Conservation (phyloP, 768 basidiomycete genomes). For the Mycena vulgaris region DNA sequence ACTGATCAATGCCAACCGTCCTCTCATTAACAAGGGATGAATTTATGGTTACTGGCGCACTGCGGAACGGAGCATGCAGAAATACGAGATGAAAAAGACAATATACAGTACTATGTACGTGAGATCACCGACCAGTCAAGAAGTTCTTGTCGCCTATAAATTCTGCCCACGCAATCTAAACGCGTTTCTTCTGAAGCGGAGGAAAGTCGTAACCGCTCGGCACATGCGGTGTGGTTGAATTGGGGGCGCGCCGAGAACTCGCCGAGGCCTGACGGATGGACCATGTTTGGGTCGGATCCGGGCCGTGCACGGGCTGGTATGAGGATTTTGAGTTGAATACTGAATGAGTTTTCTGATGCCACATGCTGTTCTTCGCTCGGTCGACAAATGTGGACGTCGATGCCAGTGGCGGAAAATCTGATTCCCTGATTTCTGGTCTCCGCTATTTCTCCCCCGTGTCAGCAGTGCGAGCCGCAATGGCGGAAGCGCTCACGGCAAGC, state of each 20-base stretch:
- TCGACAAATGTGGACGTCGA: slow-evolving; percentile 3
- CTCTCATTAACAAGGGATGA: too few relatives aligned
- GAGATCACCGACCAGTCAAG: too few relatives aligned
- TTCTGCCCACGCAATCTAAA: too few relatives aligned
- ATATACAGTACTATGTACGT: too few relatives aligned
- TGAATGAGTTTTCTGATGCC: slow-evolving; percentile 7
- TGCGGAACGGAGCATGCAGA: too few relatives aligned
- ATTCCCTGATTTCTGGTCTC: slow-evolving; percentile 2
- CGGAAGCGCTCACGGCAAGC: background rate
- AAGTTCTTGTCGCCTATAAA: too few relatives aligned
- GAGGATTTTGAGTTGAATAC: slow-evolving; percentile 1
- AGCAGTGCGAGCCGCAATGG: slow-evolving; percentile 5
- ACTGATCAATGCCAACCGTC: too few relatives aligned
- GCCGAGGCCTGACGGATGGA: background rate
- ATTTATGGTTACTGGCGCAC: too few relatives aligned
- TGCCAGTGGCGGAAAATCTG: slow-evolving; percentile 20
- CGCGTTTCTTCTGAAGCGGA: background rate
- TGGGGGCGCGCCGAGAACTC: background rate
- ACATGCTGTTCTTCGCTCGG: background rate
- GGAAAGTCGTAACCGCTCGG: background rate
- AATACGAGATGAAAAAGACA: too few relatives aligned
- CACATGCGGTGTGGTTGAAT: slow-evolving; percentile 1
- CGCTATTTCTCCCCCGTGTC: background rate
- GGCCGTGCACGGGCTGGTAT: background rate
- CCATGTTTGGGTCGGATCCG: slow-evolving; percentile 1